Conservation (phyloP, 2,329 filamentous ascomycete genomes). For the Laburnicola sp. region DNA sequence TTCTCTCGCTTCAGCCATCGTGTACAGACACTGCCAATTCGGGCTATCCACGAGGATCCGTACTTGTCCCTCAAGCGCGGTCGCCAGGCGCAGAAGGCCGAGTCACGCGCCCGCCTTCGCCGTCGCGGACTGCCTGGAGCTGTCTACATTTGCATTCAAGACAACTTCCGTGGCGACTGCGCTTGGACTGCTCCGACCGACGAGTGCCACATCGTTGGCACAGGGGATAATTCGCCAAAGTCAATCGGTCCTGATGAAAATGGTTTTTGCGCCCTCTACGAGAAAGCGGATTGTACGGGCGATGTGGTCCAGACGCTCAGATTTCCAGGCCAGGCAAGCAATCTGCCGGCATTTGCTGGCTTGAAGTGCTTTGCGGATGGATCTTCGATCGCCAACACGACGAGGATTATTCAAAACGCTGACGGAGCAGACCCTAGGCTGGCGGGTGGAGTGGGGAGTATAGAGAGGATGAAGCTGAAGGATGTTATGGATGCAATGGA, state of each 20-base stretch:
- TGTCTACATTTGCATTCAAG: constrained; percentile 36
- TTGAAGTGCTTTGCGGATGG: constrained; percentile 29
- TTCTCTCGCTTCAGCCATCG: constrained; percentile 7
- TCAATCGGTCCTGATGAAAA: constrained; percentile 41
- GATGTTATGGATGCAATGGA: constrained; percentile 29
- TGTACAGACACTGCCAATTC: not conserved
- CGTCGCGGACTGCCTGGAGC: constrained; percentile 41
- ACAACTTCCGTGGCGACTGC: constrained; percentile 35
- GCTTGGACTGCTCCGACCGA: constrained; percentile 31
- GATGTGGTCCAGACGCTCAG: constrained; percentile 20
- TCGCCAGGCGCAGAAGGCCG: not conserved
- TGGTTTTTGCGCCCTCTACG: constrained; percentile 33
- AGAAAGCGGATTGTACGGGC: constrained; percentile 26
- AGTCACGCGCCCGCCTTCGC: constrained; percentile 18
- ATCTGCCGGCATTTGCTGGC: constrained; percentile 27
- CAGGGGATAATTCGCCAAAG: constrained; percentile 19
- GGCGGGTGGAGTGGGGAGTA: constrained; percentile 30
- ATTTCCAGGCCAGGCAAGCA: constrained; percentile 29
- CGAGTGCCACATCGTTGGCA: constrained; percentile 31
- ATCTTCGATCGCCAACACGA: constrained; percentile 7
- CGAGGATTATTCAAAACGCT: constrained; percentile 4
- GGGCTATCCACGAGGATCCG: not conserved
- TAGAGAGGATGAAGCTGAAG: constrained; percentile 23
- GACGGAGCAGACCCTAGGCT: constrained; percentile 18
- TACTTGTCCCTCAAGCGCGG: not conserved